Evolutionary conservation across 208 protist genomes (phyloP).

Genomic region (Jaenimonas drosophilae): DNA sequence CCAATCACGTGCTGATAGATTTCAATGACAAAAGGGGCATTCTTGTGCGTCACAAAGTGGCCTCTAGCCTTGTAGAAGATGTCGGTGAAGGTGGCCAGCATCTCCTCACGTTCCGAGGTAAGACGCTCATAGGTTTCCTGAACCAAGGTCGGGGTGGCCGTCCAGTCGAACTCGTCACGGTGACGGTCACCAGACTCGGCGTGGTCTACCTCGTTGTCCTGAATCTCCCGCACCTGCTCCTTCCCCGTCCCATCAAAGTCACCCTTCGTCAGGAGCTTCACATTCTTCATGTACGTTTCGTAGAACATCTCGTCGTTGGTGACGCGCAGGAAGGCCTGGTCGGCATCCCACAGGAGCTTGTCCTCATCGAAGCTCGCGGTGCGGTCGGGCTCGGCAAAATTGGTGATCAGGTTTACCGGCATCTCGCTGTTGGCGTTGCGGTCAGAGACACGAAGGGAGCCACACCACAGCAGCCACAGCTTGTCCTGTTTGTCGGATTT

Average conservation of each 20-base stretch:
- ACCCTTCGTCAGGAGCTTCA: conserved; percentile 3
- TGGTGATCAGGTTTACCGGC: conserved; percentile 69
- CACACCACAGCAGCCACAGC: conserved; percentile 81
- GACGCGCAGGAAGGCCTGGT: conserved; percentile 37
- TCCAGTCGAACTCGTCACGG: conserved; percentile 23
- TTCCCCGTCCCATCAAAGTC: conserved; percentile 7
- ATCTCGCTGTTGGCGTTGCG: conserved; percentile 52
- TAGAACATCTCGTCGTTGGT: conserved; percentile 75
- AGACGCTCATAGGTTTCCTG: conserved; percentile 38
- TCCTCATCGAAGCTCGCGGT: conserved; percentile 34
- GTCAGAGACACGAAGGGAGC: conserved; percentile 68
- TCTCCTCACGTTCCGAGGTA: conserved; percentile 17
- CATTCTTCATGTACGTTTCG: conserved; percentile 60
- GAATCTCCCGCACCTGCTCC: conserved; percentile 6
- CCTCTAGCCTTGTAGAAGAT: conserved; percentile 66
- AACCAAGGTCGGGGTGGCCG: conserved; percentile 11
- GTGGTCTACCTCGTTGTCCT: conserved; percentile 1
- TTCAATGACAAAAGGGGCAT: conserved; percentile 25
- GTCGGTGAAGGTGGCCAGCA: conserved; percentile 45
- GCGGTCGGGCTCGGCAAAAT: conserved; percentile 42
- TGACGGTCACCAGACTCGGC: background rate
- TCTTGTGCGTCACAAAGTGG: conserved; percentile 39
- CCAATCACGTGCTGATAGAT: conserved; percentile 10
- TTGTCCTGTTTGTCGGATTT: conserved; percentile 59
- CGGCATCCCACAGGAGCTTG: conserved; percentile 31